Evolutionary conservation across 345 rosid species (phyloP).

Genomic region (Brassica carinata): DNA sequence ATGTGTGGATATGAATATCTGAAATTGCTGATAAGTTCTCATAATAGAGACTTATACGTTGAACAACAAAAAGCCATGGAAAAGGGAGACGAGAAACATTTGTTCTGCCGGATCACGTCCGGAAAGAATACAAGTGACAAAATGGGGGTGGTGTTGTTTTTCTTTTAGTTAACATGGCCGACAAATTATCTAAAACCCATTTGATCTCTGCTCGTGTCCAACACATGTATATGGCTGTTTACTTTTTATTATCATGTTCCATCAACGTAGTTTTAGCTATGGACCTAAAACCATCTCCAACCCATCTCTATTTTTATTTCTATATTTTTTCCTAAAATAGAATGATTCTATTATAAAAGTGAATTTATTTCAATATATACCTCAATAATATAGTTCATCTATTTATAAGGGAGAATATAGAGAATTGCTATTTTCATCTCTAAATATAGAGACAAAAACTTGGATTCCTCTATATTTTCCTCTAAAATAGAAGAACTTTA

Average conservation of each 20-base stretch:
- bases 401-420: no score
- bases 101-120: slow-evolving; percentile 23
- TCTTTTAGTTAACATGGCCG: slow-evolving; percentile 6
- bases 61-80: background rate
- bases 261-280: background rate
- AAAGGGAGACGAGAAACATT: slow-evolving; percentile 2
- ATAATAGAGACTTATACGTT: background rate
- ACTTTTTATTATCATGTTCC: background rate
- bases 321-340: no score
- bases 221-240: background rate
- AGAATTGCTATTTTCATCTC: no score
- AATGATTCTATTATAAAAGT: no score
- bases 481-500: no score
- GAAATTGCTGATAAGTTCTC: slow-evolving; percentile 12
- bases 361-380: no score
- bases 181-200: slow-evolving; percentile 11
- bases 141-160: slow-evolving; percentile 6
- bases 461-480: no score
- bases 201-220: slow-evolving; percentile 1
- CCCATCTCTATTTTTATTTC: no score
- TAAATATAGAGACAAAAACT: no score
- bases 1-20: background rate
- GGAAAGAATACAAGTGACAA: slow-evolving; percentile 20
- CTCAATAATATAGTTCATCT: no score
- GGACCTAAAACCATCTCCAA: no score